phyloP scores from a whole-genome alignment of 2,329 filamentous ascomycete genomes.

The Biscogniauxia sp. region DNA sequence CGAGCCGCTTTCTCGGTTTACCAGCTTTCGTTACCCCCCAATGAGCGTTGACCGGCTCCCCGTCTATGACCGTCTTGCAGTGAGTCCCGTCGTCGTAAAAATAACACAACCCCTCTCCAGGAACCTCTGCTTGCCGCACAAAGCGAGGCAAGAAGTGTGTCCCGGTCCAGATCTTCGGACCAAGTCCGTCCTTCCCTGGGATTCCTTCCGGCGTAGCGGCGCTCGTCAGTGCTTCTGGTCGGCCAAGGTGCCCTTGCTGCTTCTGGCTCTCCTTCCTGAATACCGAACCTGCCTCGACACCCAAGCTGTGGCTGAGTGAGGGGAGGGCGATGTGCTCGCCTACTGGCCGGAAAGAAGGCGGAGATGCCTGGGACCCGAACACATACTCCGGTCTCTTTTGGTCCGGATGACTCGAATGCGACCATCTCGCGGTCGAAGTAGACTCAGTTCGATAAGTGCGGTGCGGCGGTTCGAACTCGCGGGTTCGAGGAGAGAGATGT shows the following conservation, averaged over 20 bases:
- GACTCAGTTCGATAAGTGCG: slow-evolving; percentile 22
- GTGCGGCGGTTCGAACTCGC: slow-evolving; percentile 37
- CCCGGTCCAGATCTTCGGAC: slow-evolving; percentile 68
- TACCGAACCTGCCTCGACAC: slow-evolving; percentile 22
- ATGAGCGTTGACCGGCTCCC: slow-evolving; percentile 81
- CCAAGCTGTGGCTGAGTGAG: slow-evolving; percentile 23
- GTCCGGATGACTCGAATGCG: slow-evolving; percentile 43
- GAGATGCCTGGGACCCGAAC: slow-evolving; percentile 42
- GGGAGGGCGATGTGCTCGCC: slow-evolving; percentile 26
- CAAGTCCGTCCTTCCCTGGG: slow-evolving; percentile 57
- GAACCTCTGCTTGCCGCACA: slow-evolving; percentile 62
- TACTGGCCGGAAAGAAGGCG: slow-evolving; percentile 27
- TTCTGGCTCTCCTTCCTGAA: slow-evolving; percentile 27
- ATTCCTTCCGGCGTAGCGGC: slow-evolving; percentile 41
- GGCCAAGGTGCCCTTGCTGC: slow-evolving; percentile 22
- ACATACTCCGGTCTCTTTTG: slow-evolving; percentile 44
- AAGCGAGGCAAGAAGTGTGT: slow-evolving; percentile 66
- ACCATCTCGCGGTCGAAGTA: slow-evolving; percentile 34
- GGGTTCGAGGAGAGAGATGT: slow-evolving; percentile 44
- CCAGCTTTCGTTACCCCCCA: slow-evolving; percentile 95
- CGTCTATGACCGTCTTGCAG: slow-evolving; percentile 80
- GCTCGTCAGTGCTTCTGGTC: slow-evolving; percentile 31
- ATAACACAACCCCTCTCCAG: slow-evolving; percentile 78
- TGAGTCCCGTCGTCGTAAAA: slow-evolving; percentile 83
- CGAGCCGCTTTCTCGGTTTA: slow-evolving; percentile 85